Evolutionary conservation across 2,329 filamentous ascomycete genomes (phyloP).

Genomic region (Botrytis elliptica): DNA sequence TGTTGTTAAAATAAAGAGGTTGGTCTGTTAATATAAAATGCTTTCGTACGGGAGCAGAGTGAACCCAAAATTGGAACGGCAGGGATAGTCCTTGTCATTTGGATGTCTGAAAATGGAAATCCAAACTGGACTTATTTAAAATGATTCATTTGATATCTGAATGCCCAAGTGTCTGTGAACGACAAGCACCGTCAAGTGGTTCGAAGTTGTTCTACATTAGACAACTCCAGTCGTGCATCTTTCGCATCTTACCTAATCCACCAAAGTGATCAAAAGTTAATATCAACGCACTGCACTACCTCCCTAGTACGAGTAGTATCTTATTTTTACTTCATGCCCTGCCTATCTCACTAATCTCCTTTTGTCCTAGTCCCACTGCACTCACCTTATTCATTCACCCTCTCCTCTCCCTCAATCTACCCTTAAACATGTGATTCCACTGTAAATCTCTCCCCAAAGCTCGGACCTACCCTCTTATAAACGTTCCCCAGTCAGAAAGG

Average conservation of each 20-base stretch:
- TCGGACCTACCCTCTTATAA: not conserved
- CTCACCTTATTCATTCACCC: not conserved
- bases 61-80: not conserved
- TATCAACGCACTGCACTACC: not conserved
- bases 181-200: not conserved
- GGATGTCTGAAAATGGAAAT: not conserved
- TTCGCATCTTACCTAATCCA: not conserved
- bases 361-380: not conserved
- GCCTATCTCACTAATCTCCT: not conserved
- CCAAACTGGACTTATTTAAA: not conserved
- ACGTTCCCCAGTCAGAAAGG: constrained; percentile 15
- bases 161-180: not conserved
- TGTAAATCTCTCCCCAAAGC: not conserved
- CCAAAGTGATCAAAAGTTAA: not conserved
- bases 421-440: not conserved
- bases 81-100: constrained; percentile 5
- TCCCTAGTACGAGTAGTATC: too few relatives aligned
- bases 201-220: not conserved
- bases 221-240: not conserved
- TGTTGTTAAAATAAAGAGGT: constrained; percentile 19
- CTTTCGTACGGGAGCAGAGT: constrained; percentile 7
- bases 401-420: not conserved
- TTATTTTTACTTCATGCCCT: not conserved
- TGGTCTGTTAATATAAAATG: constrained; percentile 20
- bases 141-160: not conserved